Evolutionary conservation across 495 filamentous ascomycete species (phyloP).

Genomic region (Penicillium canariense): DNA sequence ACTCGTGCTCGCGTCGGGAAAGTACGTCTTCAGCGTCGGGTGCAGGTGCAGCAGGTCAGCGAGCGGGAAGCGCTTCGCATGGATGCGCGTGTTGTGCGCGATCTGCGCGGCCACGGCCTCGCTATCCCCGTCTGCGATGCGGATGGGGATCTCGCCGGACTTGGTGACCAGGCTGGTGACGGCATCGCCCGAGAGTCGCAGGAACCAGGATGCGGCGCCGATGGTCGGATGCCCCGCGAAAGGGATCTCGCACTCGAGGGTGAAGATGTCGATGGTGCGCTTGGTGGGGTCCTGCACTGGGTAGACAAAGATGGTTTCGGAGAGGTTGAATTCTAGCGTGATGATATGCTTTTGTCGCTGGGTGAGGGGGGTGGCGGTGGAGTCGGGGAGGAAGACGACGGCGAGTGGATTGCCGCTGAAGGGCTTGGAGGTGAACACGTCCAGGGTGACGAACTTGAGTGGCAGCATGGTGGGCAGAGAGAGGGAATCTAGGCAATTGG

Average conservation of each 20-base stretch:
- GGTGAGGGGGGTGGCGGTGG: slow-evolving; percentile 22
- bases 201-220: slow-evolving; percentile 59
- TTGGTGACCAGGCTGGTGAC: slow-evolving; percentile 50
- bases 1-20: slow-evolving; percentile 4
- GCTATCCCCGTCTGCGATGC: slow-evolving; percentile 19
- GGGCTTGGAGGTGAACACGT: slow-evolving; percentile 44
- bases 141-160: slow-evolving; percentile 58
- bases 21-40: slow-evolving; percentile 27
- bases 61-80: slow-evolving; percentile 36
- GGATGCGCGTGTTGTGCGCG: slow-evolving; percentile 65
- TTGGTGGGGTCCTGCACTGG: slow-evolving; percentile 17
- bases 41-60: slow-evolving; percentile 34
- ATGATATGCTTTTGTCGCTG: slow-evolving; percentile 52
- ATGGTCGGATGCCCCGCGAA: slow-evolving; percentile 82
- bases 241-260: slow-evolving; percentile 56
- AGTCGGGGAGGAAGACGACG: slow-evolving; percentile 41
- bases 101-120: slow-evolving; percentile 51
- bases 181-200: slow-evolving; percentile 25
- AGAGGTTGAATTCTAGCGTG: slow-evolving; percentile 78
- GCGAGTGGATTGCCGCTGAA: slow-evolving; percentile 42
- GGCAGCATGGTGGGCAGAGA: slow-evolving; percentile 21
- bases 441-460: slow-evolving; percentile 38
- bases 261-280: slow-evolving; percentile 71
- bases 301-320: slow-evolving; percentile 79
- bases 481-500: too few relatives aligned